Percentiles rank a stretch among this genome's conserved stretches.
These are phyloP conservation scores for Alternaria alternata DNA, from an alignment of 2,329 filamentous ascomycete genomes.

Conservation along the genomic window DNA sequence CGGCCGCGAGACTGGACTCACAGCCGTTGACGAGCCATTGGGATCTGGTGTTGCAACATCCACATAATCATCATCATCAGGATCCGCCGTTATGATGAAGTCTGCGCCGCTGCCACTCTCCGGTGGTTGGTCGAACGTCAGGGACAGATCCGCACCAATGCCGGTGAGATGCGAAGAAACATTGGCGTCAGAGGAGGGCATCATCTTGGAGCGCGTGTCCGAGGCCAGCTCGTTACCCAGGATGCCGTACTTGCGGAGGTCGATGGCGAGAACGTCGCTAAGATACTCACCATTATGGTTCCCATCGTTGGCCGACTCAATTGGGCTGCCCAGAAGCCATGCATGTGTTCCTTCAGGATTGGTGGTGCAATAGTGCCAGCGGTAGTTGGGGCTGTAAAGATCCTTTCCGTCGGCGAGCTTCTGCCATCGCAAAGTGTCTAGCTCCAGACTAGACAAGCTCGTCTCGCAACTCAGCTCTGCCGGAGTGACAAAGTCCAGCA, in stretches of 20 bases:
- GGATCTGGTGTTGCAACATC: constrained; percentile 59
- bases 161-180: constrained; percentile 61
- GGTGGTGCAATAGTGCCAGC: constrained; percentile 98
- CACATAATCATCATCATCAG: constrained; percentile 75
- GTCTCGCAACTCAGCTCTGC: constrained; percentile 91
- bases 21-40: constrained; percentile 40
- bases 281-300: constrained; percentile 86
- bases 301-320: constrained; percentile 72
- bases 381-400: constrained; percentile 88
- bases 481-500: constrained; percentile 94
- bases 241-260: constrained; percentile 89
- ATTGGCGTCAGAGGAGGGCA: constrained; percentile 62
- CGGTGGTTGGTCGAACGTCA: constrained; percentile 84
- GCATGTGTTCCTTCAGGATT: constrained; percentile 95
- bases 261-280: constrained; percentile 92
- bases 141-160: constrained; percentile 86
- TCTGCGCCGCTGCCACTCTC: constrained; percentile 88
- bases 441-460: constrained; percentile 86
- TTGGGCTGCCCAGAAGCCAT: constrained; percentile 92
- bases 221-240: constrained; percentile 75
- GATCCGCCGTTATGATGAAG: constrained; percentile 87
- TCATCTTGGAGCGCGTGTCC: constrained; percentile 53
- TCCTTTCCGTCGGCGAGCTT: constrained; percentile 93
- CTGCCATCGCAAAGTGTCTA: constrained; percentile 90
- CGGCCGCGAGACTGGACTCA: constrained; percentile 68